Base-by-base conservation (phyloP, 306 rosid species). In the Ziziphus jujuba region DNA sequence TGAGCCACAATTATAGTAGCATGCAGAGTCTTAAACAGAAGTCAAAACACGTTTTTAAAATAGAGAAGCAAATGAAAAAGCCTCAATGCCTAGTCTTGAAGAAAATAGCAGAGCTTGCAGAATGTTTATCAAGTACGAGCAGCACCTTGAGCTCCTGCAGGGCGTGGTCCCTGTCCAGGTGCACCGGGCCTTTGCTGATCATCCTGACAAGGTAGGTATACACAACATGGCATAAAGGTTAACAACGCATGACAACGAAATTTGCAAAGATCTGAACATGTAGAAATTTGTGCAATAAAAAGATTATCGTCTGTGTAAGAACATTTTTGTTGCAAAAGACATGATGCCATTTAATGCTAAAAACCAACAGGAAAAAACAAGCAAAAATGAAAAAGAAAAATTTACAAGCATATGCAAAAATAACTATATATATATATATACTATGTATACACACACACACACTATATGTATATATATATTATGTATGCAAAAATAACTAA, bases 121-220 rank as follows among this genome's bases (percentile, higher is more conserved):
- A 28, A 28, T 34, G 57, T 75, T 59, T 28, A 51, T 67, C 65
- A 75, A 16, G 74, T 35, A 34, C 79, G 79, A 56, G 70, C 54
- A 56, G 70, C 59, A 43, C 70, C 16, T 33, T 69, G 53, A 0
- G 50, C 47, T 60, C 79, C 79, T 19, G 69, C 74, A 19, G 79
- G 63, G 22, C 79, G 79, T 53, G 69, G 74, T 20, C 69, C 79
- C 64, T 75, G 79, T 43, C 69, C 79, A 31, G 79, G 75, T 24
- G 56, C 75, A 25, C 56, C 72, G 0, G 79, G 70, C 79, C 69
- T 75, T 13, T 64, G 74, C 33, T 23, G 23, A 55, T 75, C 79
- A 69, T 75, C 79, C 79, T 75, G 60, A 50, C 10, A 61, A 17
- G 9, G 9, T 10, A 17, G 9, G 9, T 10, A 22, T 22, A 54